Conservation (phyloP, 176 grass and related monocot genomes). For the Coix lacrymajobi region DNA sequence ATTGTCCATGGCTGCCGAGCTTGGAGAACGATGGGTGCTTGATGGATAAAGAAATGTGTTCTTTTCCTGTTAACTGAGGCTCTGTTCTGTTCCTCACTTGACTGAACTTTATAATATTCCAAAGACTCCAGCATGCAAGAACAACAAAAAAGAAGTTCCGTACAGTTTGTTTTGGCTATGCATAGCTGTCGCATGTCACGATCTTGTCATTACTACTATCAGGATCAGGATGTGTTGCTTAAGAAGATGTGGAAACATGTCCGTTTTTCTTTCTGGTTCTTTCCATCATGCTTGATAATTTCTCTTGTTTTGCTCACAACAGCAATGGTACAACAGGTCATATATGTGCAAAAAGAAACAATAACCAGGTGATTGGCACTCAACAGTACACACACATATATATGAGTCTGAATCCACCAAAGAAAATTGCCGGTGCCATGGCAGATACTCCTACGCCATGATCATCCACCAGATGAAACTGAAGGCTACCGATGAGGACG, state of each 20-base stretch:
- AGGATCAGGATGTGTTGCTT: not conserved
- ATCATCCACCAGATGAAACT: conserved; percentile 14
- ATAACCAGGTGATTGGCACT: not conserved
- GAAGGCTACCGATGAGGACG: not conserved
- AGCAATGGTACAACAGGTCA: not conserved
- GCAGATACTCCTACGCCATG: not conserved
- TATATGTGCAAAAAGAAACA: not conserved
- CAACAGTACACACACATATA: not conserved
- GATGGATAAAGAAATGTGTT: too few relatives aligned
- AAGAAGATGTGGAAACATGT: not conserved
- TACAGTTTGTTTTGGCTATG: not conserved
- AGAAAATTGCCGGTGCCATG: not conserved
- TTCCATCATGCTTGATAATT: not conserved
- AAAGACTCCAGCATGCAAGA: too few relatives aligned
- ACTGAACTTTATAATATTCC: too few relatives aligned
- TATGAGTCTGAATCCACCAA: not conserved
- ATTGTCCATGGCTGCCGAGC: too few relatives aligned
- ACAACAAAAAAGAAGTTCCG: not conserved
- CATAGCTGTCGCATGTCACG: not conserved
- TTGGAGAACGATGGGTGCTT: too few relatives aligned
- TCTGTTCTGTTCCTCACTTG: too few relatives aligned
- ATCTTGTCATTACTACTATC: not conserved
- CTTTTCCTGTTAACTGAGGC: too few relatives aligned
- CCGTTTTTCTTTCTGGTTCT: not conserved
- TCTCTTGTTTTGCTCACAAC: not conserved